phyloP scores from a whole-genome alignment of 148 eudicot species.

The Spergularia bocconei region DNA sequence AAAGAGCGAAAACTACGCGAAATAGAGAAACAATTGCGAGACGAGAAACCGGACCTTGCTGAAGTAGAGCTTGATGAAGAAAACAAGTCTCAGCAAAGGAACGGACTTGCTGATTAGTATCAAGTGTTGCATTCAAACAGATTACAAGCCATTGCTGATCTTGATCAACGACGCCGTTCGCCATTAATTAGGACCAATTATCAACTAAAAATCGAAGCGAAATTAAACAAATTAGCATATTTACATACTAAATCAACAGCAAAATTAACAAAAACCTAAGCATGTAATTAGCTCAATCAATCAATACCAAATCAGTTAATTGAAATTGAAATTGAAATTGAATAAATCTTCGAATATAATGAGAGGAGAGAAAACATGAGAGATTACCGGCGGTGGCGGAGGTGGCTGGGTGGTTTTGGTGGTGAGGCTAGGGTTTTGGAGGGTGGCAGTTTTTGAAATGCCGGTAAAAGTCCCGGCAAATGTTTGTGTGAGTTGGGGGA shows the following conservation, averaged over 20 bases:
- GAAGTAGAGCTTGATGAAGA: conserved; percentile 76
- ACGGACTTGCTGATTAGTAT: conserved; percentile 72
- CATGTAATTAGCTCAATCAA: not conserved
- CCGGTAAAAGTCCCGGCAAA: conserved; percentile 26
- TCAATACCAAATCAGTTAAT: not conserved
- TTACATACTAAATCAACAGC: not conserved
- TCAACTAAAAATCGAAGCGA: not conserved
- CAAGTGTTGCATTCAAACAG: conserved; percentile 82
- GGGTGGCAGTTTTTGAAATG: conserved; percentile 14
- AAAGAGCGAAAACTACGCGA: not conserved
- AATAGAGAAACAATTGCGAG: conserved; percentile 12
- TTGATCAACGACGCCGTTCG: conserved; percentile 44
- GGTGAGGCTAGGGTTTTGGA: conserved; percentile 11
- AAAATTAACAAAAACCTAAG: not conserved
- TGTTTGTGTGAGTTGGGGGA: not conserved
- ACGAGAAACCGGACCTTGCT: conserved; percentile 51
- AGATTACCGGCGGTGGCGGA: conserved; percentile 3
- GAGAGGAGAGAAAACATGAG: not conserved
- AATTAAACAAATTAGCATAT: not conserved
- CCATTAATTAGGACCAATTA: conserved; percentile 24
- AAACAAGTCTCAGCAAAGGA: conserved; percentile 74
- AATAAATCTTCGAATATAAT: too few species aligned
- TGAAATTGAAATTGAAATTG: not conserved
- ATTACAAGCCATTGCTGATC: conserved; percentile 88
- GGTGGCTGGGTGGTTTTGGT: not conserved